Conservation (phyloP, 1,139 yeast genomes). For the Nakaseomyces delphensis region DNA sequence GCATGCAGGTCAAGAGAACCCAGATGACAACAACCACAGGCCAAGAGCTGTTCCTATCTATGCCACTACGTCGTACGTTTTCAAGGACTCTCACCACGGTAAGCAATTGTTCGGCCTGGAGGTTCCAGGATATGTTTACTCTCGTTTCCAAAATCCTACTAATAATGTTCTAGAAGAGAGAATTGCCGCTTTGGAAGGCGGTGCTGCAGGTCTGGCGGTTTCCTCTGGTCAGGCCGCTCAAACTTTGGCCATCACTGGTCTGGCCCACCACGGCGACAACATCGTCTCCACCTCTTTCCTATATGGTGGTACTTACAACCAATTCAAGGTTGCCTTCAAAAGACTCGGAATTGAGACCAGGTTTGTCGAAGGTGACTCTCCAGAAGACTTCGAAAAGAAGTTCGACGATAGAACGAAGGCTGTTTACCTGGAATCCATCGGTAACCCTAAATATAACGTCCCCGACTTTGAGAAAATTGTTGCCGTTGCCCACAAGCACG, state of each 20-base stretch:
- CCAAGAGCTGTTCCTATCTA: conserved; percentile 92
- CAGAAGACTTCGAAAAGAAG: conserved; percentile 59
- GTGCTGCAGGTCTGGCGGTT: conserved; percentile 84
- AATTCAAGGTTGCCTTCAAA: conserved; percentile 85
- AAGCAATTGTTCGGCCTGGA: conserved; percentile 82
- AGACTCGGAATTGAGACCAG: conserved; percentile 78
- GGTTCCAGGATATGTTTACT: conserved; percentile 75
- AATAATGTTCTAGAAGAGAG: conserved; percentile 83
- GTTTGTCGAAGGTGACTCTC: conserved; percentile 71
- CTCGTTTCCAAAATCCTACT: conserved; percentile 90
- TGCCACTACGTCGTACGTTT: conserved; percentile 78
- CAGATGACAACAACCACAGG: conserved; percentile 45
- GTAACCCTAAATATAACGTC: conserved; percentile 87
- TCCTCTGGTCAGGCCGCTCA: conserved; percentile 96
- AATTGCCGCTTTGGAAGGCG: conserved; percentile 87
- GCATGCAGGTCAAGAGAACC: conserved; percentile 80
- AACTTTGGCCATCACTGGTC: conserved; percentile 69
- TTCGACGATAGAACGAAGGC: conserved; percentile 86
- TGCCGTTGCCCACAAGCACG: conserved; percentile 75
- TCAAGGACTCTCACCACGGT: conserved; percentile 82
- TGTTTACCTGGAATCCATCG: conserved; percentile 80
- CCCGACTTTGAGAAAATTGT: conserved; percentile 81
- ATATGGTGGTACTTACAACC: conserved; percentile 95
- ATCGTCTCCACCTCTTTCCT: conserved; percentile 78
- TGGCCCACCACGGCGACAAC: conserved; percentile 86